Base-by-base conservation (phyloP, 2,329 filamentous ascomycete genomes). In the Colletotrichum echinochloae region DNA sequence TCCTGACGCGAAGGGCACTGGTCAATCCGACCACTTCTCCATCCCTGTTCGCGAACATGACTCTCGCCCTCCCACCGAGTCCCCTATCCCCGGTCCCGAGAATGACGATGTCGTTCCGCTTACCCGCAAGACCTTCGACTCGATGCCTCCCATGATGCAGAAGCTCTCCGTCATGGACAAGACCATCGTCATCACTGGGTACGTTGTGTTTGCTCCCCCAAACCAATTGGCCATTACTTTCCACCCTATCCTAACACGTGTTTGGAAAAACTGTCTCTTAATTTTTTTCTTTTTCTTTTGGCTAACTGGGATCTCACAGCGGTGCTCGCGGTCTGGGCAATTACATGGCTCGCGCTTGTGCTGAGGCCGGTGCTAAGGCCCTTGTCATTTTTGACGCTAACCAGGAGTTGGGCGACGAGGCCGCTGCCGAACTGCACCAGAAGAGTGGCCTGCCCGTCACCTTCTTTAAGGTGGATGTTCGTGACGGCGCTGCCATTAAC, bases 391-490 rank as follows among this genome's bases (percentile, higher is more conserved):
- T 95, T 77, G 92, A 94, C 76, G 90, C 92, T 74, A 92, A 94
- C 84, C 89, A 92, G 81, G 89, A 93, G 75, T 86, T 93, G 18
- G 92, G 92, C 35, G 91, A 93, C 76, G 84, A 89, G 77, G 85
- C 92, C 2, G 91, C 91, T 26, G 87, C 87, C 26, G 89, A 92
- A 80, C 86, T 94, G 52, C 89, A 92, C 81, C 83, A 89, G 77
- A 89, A 92, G 85, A 91, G 91, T n/a, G 89, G 90, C 57, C 86
- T 94, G 37, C 90, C 91, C 46, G 90, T 92, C 56, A 89, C 89
- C 57, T 94, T 94, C 85, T 93, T 92, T 86, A 91, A 91, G 82
- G 91, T 94, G 55, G 92, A 94, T 75, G 91, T 95, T 39, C 91
- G 92, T 76, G 90, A 94, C 74, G 90, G 88, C 14, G 86, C 85